Evolutionary conservation across 805 yeast species (phyloP), one percentile per base, ranked within the genome.

Genomic region (Candida silvicultrix): DNA sequence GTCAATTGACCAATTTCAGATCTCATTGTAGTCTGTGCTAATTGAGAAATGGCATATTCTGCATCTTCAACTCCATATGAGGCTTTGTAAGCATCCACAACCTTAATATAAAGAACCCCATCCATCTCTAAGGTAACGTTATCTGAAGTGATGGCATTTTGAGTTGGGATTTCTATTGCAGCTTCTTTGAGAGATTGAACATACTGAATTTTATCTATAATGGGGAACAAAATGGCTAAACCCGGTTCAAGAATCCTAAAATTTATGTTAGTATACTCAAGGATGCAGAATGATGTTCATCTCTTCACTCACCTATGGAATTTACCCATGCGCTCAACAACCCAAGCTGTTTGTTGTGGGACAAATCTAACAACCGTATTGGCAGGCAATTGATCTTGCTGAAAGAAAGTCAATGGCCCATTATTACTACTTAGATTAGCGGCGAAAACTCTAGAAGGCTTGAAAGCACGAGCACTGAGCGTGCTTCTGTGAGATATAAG

Each of bases 1-100:
- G 89, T 74, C 70, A 87, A 69, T 52, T 85, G 87, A 43, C 96
- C 95, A 58, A 87, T 87, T 63, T 87, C 96, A 1, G 89, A 81
- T 57, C 96, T 73, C 96, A 87, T 87, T 14, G 95, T 85, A 11
- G 96, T 88, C 63, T 87, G 95, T 0, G 95, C 95, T 53, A 88
- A 74, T 65, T 88, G 95, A 37, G 85, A 73, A 45, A 88, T 80
- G 35, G 95, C 95, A 62, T 84, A 88, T 59, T 83, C 87, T 42
- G 89, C 88, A 58, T 87, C 90, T 59, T 88, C 95, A 18, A 87
- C 95, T 14, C 95, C 95, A 57, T 87, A 87, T 39, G 87, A 78
- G 3, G 95, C 95, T 68, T 83, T 85, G 63, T 83, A 87, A 5
- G 95, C 86, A 59, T 88, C 95, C 40, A 76, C 73, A 4, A 87